These are phyloP conservation scores for Croton setiger DNA, from an alignment of 441 rosid species.

Conservation along the genomic window DNA sequence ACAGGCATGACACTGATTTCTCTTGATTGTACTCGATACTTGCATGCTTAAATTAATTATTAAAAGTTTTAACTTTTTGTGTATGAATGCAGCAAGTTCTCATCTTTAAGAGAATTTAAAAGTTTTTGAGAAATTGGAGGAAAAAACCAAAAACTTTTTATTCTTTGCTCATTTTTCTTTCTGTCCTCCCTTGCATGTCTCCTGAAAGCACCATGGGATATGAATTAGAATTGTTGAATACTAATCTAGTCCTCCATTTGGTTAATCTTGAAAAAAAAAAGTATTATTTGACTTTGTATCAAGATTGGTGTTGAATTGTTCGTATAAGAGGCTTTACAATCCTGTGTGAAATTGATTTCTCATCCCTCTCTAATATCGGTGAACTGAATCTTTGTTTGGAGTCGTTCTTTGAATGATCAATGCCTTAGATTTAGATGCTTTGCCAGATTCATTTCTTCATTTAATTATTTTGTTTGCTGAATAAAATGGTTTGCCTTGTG, in stretches of 20 bases:
- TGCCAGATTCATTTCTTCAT: not conserved
- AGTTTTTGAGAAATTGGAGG: not conserved
- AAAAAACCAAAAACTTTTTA: too few species aligned
- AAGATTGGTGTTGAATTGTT: not conserved
- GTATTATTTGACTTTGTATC: not conserved
- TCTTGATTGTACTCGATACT: too few species aligned
- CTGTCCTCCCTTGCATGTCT: not conserved
- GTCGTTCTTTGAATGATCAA: not conserved
- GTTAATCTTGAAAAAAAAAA: not conserved
- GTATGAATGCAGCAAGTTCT: not conserved
- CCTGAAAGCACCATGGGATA: not conserved
- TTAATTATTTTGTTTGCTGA: not conserved
- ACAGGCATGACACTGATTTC: constrained; percentile 52
- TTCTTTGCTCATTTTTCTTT: not conserved
- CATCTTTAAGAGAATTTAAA: not conserved
- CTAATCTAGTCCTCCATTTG: not conserved
- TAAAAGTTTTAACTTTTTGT: not conserved
- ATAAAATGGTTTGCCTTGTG: not conserved
- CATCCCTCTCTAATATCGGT: not conserved
- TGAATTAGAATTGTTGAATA: not conserved
- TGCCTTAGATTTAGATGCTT: not conserved
- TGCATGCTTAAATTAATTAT: not conserved
- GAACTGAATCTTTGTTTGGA: not conserved
- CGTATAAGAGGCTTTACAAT: not conserved
- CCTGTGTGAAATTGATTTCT: not conserved